Evolutionary conservation across 176 grass and related monocot species (phyloP), one percentile per base, ranked within the genome.

Genomic region (Neostapfia colusana): DNA sequence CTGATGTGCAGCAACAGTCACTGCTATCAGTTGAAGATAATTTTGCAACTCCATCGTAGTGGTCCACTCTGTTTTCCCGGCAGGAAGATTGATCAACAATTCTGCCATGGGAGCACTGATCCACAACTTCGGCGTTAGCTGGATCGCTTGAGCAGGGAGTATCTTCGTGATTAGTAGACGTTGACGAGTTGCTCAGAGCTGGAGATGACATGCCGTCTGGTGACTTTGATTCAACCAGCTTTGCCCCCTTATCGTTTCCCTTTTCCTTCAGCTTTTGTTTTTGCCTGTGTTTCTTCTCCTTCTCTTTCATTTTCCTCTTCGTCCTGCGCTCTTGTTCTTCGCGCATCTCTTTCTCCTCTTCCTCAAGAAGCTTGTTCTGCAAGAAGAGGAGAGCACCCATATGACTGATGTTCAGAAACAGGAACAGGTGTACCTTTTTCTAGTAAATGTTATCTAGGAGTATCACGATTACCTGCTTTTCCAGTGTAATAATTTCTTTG

Each of bases 191-290:
- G 77, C 60, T 83, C 21, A 71, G 76, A 87, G 74, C 31, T 76
- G 79, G 65, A 24, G 70, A 77, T 48, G 74, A 79, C 67, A 54
- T 39, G 72, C 80, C 70, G 6, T 61, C 12, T 55, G 60, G 50
- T 46, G 89, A 79, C 78, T 92, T 87, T 21, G 28, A 55, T 55
- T 86, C 87, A 65, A 63, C 26, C 68, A 85, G 21, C 6, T 64
- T 87, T 74, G 73, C 75, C 20, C 89, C 92, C 86, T 98, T 98
- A 70, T 84, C 91, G 82, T 94, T 94, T 16, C 89, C 92, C 86
- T 98, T 98, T 73, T 84, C 91, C 84, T 94, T 94, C 44, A 92
- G 69, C 69, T 89, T 98, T 63, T 94, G 91, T 90, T 94, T 98
- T 82, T 89, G 91, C 53, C 87, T 89, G 63, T 83, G 83, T 77